Evolutionary conservation across 495 filamentous ascomycete genomes (phyloP), one percentile per base, ranked within the genome.

Genomic region (Penicillium simplicissimum): DNA sequence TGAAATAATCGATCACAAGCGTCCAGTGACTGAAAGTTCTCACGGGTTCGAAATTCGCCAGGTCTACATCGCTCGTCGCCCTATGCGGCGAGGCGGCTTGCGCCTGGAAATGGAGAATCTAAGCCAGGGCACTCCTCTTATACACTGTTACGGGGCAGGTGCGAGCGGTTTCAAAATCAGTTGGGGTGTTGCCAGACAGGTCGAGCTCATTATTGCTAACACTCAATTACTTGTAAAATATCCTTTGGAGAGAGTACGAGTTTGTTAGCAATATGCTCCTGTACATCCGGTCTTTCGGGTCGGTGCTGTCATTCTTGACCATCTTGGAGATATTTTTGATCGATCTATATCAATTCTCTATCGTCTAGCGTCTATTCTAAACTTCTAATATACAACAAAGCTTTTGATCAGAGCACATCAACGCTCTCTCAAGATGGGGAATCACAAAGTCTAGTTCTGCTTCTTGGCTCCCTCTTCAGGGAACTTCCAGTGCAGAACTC

Each of bases 91-190:
- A 36, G 69, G 62, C 13, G 69, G 70, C 17, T 15, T 68, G 25
- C 65, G 66, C 23, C 33, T 71, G 8, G 70, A 65, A 49, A 34
- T 7, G 34, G 71, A 64, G 0, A 25, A 17, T 13, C 15, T 45
- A 10, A 25, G 13, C 3, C 34, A 34, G 1, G 38, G 55, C 28
- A 15, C 67, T 55, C 63, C 66, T 2, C 68, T 83, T 21, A 71
- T 85, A 43, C 81, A 85, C 71, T 82, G 79, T 13, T 85, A 84
- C 61, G 83, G 82, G 4, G 62, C 82, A 28, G 82, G 82, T 8
- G 79, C 76, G 6, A 71, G 81, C 52, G 82, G 82, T 1, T 84
- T 78, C 54, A 64, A 66, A 33, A 54, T 71, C 14, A 64, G 63
- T 51, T 69, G 68, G 66, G 68, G 63, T 9, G 42, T 69, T 5